Evolutionary conservation across 805 yeast genomes (phyloP), one percentile per base, ranked within the genome.

Genomic region (Yamadazyma philogaea): DNA sequence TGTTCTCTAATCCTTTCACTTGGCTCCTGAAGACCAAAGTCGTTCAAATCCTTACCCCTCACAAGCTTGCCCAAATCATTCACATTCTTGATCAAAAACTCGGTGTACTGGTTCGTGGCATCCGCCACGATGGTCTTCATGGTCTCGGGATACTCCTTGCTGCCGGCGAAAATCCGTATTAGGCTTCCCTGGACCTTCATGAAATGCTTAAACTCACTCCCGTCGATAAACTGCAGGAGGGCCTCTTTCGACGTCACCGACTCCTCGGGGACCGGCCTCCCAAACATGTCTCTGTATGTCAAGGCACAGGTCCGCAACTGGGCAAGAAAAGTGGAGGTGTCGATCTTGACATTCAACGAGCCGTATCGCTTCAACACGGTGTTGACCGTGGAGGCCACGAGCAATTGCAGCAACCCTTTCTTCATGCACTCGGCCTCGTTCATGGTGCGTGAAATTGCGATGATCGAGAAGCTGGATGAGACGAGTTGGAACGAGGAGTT

Each of bases 71-170:
- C 41, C 42, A 48, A 44, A 30, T 57, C 61, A 36, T 58, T 55
- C 21, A 61, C 48, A 35, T 53, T 54, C 22, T 52, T 54, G 8
- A 57, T 39, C 39, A 61, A 44, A 10, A 45, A 40, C 18, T 50
- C 48, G 1, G 55, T 47, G 38, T 60, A 60, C 30, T 44, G 41
- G 34, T 43, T 37, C 1, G 56, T 43, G 3, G 60, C 54, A 6
- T 53, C 50, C 7, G 59, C 47, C 1, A 62, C 52, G 3, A 58
- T 51, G 14, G 48, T 44, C 39, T 54, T 59, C 44, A 63, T 50
- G 7, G 40, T 44, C 28, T 38, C 42, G 19, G 54, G 56, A 45
- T 52, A 59, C 30, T 45, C 41, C 11, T 48, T 49, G 16, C 50
- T 41, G 28, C 49, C 46, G n/a, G 52, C 53, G 20, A 51, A 48